Evolutionary conservation across 2,329 filamentous ascomycete species (phyloP).

Genomic region (Incumbomyces lentus): DNA sequence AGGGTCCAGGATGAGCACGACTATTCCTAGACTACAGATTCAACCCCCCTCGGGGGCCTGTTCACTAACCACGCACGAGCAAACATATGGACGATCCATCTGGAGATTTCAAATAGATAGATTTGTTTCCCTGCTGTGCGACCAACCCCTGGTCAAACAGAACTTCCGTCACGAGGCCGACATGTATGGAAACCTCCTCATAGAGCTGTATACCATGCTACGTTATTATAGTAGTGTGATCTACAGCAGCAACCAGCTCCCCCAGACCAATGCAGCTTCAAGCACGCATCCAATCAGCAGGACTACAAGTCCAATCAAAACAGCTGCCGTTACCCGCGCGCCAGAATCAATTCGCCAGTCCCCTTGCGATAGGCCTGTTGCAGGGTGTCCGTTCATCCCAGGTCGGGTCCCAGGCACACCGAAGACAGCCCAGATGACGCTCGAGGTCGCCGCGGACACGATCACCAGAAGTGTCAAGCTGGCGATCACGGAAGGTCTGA

Average conservation of each 20-base stretch:
- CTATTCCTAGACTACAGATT: too few species aligned
- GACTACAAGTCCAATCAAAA: conserved; percentile 20
- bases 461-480: conserved; percentile 7
- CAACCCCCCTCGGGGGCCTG: too few species aligned
- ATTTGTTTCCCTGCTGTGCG: too few species aligned
- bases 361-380: neutral
- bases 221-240: too few species aligned
- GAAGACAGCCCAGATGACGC: conserved; percentile 19
- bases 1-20: too few species aligned
- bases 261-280: conserved; percentile 17
- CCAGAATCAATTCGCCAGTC: conserved; percentile 17
- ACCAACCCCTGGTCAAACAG: too few species aligned
- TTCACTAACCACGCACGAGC: too few species aligned
- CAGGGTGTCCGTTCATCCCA: neutral
- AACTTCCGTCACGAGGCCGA: too few species aligned
- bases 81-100: too few species aligned
- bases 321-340: conserved; percentile 13
- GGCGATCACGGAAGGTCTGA: conserved; percentile 11
- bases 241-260: conserved; percentile 18
- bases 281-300: conserved; percentile 9
- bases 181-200: too few species aligned
- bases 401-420: conserved; percentile 15
- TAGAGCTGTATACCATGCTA: too few species aligned
- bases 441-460: conserved; percentile 11
- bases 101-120: too few species aligned